These are phyloP conservation scores for Xylaria venustula DNA, from an alignment of 495 filamentous ascomycete genomes.

Conservation along the genomic window DNA sequence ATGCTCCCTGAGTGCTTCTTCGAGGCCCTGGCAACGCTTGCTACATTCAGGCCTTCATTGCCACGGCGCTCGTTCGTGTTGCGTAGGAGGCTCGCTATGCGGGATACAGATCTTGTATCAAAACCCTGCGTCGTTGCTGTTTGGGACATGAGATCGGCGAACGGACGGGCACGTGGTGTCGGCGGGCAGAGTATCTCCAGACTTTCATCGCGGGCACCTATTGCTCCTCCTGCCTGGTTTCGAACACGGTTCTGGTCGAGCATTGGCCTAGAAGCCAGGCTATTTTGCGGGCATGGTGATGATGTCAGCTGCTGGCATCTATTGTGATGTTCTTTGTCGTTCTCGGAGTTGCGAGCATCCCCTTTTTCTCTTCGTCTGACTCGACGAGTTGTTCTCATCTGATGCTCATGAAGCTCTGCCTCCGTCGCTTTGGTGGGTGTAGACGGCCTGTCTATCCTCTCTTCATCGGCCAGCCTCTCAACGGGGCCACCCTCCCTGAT, in stretches of 20 bases:
- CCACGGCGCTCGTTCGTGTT: not conserved
- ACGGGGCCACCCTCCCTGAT: not conserved
- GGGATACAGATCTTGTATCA: not conserved
- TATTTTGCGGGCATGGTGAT: not conserved
- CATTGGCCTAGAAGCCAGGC: not conserved
- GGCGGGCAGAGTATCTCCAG: no score
- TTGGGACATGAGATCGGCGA: not conserved
- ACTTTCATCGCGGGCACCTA: no score
- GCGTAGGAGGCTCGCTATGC: not conserved
- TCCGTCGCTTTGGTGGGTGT: not conserved
- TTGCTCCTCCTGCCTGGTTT: not conserved
- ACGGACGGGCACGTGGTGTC: not conserved
- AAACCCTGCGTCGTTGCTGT: not conserved
- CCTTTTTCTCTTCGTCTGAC: not conserved
- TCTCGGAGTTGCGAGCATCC: not conserved
- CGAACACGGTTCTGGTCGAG: not conserved
- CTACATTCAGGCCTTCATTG: not conserved
- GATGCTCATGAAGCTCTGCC: not conserved
- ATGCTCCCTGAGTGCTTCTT: no score
- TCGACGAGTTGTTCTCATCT: not conserved
- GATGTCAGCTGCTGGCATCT: not conserved
- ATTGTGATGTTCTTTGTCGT: not conserved
- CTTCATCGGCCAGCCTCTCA: not conserved
- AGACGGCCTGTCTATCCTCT: not conserved
- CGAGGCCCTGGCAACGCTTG: no score